Evolutionary conservation across 495 filamentous ascomycete species (phyloP), one percentile per base, ranked within the genome.

Genomic region (Cercophora sp.): DNA sequence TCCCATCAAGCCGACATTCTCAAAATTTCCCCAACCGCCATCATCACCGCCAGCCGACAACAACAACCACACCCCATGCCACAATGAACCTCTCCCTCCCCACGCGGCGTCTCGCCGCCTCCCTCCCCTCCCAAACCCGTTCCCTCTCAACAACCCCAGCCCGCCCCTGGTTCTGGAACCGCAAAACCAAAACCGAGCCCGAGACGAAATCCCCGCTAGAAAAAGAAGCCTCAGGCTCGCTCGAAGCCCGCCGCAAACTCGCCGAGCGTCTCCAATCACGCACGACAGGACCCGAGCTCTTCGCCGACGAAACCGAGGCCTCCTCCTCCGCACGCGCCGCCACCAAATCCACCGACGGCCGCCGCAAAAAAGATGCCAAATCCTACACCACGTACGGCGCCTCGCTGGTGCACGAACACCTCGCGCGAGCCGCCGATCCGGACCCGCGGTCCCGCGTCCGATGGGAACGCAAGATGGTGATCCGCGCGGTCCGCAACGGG

Each of bases 401-500:
- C 35, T 60, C 60, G 1, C 51, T 61, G 63, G 72, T 74, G 27
- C 57, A 73, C 35, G 65, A 66, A 23, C 71, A 74, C 58, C 76
- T 85, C 69, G 74, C 75, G 44, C 61, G 74, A 22, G 82, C 74
- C 10, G 66, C 86, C 43, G 83, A 93, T 67, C 91, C 91, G 13
- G 77, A 84, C 55, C 88, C 89, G 11, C 60, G 69, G 23, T 69
- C 69, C 18, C 77, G 88, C 46, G 68, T 75, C 18, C 79, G 83
- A n/a, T 94, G 85, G 87, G 79, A 90, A 68, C 79, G 84, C 56
- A 91, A 86, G 72, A 88, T 88, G 81, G 77, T 91, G 8, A 84
- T 89, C 50, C 82, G 85, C 39, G 77, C 82, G 56, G 71, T 96
- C 45, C 78, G 76, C 8, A 37, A 48, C 3, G 59, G 60, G 11